A percentile compares a stretch with the other conserved stretches of the same genome.
Evolutionary conservation across 2,329 filamentous ascomycete species (phyloP).

Genomic region (Aspergillus clavatus): DNA sequence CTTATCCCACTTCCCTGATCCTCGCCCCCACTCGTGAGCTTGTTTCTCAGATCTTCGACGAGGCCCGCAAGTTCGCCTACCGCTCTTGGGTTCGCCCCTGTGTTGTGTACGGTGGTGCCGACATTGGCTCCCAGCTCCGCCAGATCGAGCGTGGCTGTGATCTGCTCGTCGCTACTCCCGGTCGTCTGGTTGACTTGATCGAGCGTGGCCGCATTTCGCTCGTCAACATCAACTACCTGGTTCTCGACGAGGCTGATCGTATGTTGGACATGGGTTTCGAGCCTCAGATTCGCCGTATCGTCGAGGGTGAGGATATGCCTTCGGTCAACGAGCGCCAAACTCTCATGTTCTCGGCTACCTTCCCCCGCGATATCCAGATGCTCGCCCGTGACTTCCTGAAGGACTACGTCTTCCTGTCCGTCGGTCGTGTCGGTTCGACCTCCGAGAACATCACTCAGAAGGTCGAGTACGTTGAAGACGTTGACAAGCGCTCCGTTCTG

Average conservation of each 20-base stretch:
- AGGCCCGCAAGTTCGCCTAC: slow-evolving; percentile 96
- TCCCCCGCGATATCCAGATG: slow-evolving; percentile 99
- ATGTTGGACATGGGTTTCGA: slow-evolving; percentile 99
- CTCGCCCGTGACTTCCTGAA: slow-evolving; percentile 97
- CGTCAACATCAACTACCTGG: slow-evolving; percentile 97
- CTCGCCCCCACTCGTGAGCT: slow-evolving; percentile 96
- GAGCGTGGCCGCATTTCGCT: slow-evolving; percentile 98
- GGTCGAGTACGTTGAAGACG: slow-evolving; percentile 94
- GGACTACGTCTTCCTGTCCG: slow-evolving; percentile 98
- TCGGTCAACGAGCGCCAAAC: slow-evolving; percentile 78
- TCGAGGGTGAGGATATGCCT: slow-evolving; percentile 98
- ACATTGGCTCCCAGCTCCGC: slow-evolving; percentile 95
- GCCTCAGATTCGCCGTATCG: slow-evolving; percentile 97
- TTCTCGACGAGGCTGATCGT: slow-evolving; percentile 97
- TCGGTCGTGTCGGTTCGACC: slow-evolving; percentile 95
- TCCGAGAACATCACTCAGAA: slow-evolving; percentile 99
- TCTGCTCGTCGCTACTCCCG: slow-evolving; percentile 92
- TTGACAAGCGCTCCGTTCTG: slow-evolving; percentile 95
- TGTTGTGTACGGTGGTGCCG: slow-evolving; percentile 97
- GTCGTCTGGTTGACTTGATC: slow-evolving; percentile 94
- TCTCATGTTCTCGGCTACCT: slow-evolving; percentile 99
- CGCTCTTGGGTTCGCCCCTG: slow-evolving; percentile 98
- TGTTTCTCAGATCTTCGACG: slow-evolving; percentile 97
- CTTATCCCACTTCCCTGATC: slow-evolving; percentile 92
- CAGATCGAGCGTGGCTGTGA: slow-evolving; percentile 98